These are phyloP conservation scores for Sugiyamaella paludigena DNA, from an alignment of 1,139 yeast species.

Conservation along the genomic window DNA sequence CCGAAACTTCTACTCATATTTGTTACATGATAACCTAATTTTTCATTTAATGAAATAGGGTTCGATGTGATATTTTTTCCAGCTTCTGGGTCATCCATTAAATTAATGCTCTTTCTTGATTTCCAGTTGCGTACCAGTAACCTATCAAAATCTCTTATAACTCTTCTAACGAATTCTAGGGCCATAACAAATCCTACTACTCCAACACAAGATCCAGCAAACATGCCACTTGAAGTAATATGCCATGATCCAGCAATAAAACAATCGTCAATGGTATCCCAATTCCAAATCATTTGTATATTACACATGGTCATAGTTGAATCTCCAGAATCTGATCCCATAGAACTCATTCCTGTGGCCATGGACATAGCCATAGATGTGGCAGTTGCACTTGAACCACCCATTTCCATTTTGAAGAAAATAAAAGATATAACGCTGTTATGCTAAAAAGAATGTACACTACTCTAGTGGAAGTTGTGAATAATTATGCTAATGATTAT, in stretches of 20 bases:
- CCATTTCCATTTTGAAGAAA: constrained; percentile 7
- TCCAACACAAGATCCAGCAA: constrained; percentile 72
- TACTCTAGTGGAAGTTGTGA: too few relatives aligned
- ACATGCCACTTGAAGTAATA: constrained; percentile 54
- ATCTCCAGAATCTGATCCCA: constrained; percentile 23
- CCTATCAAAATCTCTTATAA: constrained; percentile 55
- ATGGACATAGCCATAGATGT: constrained; percentile 13
- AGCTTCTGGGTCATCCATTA: not conserved
- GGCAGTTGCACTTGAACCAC: not conserved
- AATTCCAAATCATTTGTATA: constrained; percentile 52
- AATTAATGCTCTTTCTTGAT: constrained; percentile 4
- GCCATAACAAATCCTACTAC: constrained; percentile 56
- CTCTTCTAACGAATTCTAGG: constrained; percentile 56
- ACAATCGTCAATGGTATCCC: constrained; percentile 61
- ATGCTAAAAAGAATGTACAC: not conserved
- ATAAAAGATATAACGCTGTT: too few relatives aligned
- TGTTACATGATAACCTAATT: not conserved
- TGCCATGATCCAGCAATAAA: constrained; percentile 67
- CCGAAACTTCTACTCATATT: not conserved
- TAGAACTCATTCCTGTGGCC: constrained; percentile 20
- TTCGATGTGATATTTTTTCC: not conserved
- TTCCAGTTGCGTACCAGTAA: constrained; percentile 37
- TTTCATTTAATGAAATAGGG: not conserved
- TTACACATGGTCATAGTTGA: constrained; percentile 27
- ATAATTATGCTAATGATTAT: too few relatives aligned